phyloP scores from a whole-genome alignment of 345 rosid genomes.

The Rhodamnia rubescens region DNA sequence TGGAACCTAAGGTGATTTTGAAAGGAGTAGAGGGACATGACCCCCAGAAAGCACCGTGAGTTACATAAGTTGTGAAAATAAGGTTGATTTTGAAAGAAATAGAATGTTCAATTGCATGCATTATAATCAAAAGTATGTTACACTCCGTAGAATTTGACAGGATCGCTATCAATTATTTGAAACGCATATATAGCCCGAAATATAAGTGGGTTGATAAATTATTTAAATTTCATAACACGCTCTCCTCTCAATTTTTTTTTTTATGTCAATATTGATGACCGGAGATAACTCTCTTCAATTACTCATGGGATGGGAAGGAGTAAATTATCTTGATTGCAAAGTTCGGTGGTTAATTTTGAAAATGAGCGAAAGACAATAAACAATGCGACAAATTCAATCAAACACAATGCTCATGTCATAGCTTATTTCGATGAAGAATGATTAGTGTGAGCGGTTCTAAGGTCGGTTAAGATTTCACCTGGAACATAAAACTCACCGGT shows the following conservation, averaged over 20 bases:
- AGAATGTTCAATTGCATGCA: not conserved
- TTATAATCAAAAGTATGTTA: not conserved
- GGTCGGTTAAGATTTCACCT: too few relatives aligned
- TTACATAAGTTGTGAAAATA: not conserved
- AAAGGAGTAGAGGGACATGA: not conserved
- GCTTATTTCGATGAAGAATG: accelerated
- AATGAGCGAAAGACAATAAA: not conserved
- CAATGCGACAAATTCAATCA: accelerated
- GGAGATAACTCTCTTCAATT: too few relatives aligned
- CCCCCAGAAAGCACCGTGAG: not conserved
- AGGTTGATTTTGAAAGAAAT: not conserved
- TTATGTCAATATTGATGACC: too few relatives aligned
- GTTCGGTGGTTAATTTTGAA: not conserved
- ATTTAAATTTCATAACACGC: not conserved
- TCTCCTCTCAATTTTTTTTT: not conserved
- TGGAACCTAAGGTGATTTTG: too few relatives aligned
- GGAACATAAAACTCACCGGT: too few relatives aligned
- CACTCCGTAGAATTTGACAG: not conserved
- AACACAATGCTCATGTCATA: not conserved
- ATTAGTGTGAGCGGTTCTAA: too few relatives aligned
- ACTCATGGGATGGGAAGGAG: too few relatives aligned
- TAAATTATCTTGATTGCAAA: not conserved
- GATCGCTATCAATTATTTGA: not conserved
- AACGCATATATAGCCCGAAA: not conserved
- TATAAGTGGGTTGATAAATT: not conserved